Conservation (phyloP, 2,329 filamentous ascomycete genomes). For the Scopulariopsis brevicaulis region DNA sequence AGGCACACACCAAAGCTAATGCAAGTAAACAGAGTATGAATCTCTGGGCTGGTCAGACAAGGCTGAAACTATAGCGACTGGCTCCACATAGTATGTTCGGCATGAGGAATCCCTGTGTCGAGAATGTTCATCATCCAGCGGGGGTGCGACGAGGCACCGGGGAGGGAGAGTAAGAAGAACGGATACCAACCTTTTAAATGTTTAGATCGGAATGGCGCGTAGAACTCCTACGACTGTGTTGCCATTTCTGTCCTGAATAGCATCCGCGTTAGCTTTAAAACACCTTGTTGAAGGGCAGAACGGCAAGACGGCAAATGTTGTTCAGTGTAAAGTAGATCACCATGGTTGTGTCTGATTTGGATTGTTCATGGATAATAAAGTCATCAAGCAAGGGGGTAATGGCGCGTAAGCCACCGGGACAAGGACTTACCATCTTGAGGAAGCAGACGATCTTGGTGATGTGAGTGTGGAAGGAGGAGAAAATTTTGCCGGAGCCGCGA, state of each 20-base stretch:
- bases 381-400: constrained; percentile 27
- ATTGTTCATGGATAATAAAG: constrained; percentile 38
- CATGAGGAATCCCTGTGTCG: constrained; percentile 58
- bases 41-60: constrained; percentile 46
- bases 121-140: constrained; percentile 46
- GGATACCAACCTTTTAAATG: not conserved
- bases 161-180: constrained; percentile 9
- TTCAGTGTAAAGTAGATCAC: constrained; percentile 47
- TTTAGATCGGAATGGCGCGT: not conserved
- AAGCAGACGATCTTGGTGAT: not conserved
- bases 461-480: not conserved
- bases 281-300: not conserved
- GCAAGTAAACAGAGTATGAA: constrained; percentile 5
- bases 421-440: constrained; percentile 17
- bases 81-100: constrained; percentile 56
- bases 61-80: constrained; percentile 53
- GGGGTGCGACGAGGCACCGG: constrained; percentile 6
- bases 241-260: not conserved
- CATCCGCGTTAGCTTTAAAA: not conserved
- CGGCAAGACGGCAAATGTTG: constrained; percentile 17
- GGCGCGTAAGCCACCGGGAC: constrained; percentile 1
- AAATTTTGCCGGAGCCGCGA: not conserved
- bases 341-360: constrained; percentile 50
- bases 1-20: not conserved
- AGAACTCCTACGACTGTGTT: not conserved